phyloP scores from a whole-genome alignment of 2,329 filamentous ascomycete genomes.

The Stemphylium beticola region DNA sequence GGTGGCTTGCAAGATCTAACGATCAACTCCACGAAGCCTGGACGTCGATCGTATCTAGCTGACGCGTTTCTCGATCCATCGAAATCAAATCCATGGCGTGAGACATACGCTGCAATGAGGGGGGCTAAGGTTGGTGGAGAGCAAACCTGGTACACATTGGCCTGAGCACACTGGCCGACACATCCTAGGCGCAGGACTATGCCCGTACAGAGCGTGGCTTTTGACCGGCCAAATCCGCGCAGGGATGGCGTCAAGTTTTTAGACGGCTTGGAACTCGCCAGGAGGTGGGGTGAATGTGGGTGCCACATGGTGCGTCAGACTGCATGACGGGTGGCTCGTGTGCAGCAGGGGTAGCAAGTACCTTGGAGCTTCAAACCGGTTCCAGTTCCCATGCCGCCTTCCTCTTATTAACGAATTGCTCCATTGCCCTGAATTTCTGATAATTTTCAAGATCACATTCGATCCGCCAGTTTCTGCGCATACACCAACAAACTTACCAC shows the following conservation, averaged over 20 bases:
- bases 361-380: constrained; percentile 46
- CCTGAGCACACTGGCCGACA: background rate
- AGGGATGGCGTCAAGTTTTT: constrained; percentile 45
- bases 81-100: background rate
- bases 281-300: constrained; percentile 33
- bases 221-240: constrained; percentile 13
- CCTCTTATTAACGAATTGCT: constrained; percentile 43
- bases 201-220: background rate
- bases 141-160: constrained; percentile 11
- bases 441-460: constrained; percentile 22
- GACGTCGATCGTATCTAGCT: constrained; percentile 12
- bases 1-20: background rate
- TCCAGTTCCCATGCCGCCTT: constrained; percentile 35
- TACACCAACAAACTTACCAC: constrained; percentile 10
- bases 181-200: background rate
- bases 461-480: constrained; percentile 19
- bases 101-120: constrained; percentile 8
- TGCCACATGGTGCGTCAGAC: constrained; percentile 48
- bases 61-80: constrained; percentile 10
- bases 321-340: constrained; percentile 47
- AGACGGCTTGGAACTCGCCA: constrained; percentile 21
- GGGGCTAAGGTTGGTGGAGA: background rate
- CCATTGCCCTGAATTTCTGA: constrained; percentile 28
- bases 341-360: constrained; percentile 39
- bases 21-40: constrained; percentile 1